These are phyloP conservation scores for Tuber melanosporum DNA, from an alignment of 495 filamentous ascomycete genomes.

Conservation along the genomic window DNA sequence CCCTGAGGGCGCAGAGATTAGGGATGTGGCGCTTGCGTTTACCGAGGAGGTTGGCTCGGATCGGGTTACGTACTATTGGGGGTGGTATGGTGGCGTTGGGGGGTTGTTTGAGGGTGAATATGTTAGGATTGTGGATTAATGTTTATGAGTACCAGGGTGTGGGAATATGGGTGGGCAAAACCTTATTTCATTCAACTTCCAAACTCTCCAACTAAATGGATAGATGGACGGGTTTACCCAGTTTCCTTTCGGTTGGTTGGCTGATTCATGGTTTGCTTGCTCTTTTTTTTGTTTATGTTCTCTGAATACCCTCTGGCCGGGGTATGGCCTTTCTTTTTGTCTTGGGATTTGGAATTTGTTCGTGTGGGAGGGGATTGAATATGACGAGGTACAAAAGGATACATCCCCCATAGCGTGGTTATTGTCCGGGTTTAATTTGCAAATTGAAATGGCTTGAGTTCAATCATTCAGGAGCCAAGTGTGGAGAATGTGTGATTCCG, in stretches of 20 bases:
- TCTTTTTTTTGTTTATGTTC: neutral
- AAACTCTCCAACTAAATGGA: neutral
- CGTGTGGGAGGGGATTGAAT: neutral
- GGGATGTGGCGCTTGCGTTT: conserved; percentile 33
- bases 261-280: neutral
- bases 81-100: conserved; percentile 36
- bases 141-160: neutral
- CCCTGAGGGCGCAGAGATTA: conserved; percentile 26
- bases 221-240: neutral
- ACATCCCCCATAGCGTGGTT: neutral
- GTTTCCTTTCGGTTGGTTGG: neutral
- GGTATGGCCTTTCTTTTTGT: neutral
- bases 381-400: neutral
- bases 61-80: conserved; percentile 31
- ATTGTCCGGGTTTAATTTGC: neutral
- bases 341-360: neutral
- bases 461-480: neutral
- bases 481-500: neutral
- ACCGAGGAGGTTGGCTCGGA: conserved; percentile 21
- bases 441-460: neutral
- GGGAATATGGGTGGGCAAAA: neutral
- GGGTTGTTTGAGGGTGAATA: conserved; percentile 36
- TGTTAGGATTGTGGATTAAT: conserved; percentile 23
- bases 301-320: neutral
- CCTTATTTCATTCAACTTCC: no score